A percentile compares a stretch with the other conserved stretches of the same genome.
Conservation (phyloP, 2,329 filamentous ascomycete genomes). For the Fonsecaea nubica region DNA sequence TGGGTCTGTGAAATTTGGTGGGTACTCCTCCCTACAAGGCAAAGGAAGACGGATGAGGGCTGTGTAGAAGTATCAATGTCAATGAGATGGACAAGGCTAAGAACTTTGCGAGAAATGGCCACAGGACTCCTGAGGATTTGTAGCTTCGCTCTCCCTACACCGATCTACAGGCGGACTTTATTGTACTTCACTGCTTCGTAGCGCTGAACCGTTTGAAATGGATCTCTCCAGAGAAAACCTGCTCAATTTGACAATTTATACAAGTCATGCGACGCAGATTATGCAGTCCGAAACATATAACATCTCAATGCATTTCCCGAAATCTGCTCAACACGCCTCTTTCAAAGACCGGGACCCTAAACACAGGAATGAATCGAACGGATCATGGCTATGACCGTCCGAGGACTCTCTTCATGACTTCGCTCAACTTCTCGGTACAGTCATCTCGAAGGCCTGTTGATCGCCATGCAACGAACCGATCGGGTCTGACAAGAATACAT, state of each 20-base stretch:
- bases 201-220: not conserved
- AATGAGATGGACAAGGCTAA: not conserved
- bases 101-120: not conserved
- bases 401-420: constrained; percentile 31
- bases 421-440: constrained; percentile 27
- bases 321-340: not conserved
- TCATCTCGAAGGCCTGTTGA: constrained; percentile 33
- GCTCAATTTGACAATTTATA: not conserved
- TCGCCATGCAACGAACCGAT: constrained; percentile 65
- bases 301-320: not conserved
- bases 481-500: constrained; percentile 64
- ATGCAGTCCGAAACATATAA: not conserved
- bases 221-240: not conserved
- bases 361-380: not conserved
- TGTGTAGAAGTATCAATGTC: too few relatives aligned
- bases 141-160: not conserved
- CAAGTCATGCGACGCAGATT: not conserved
- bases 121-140: not conserved
- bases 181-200: not conserved
- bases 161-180: not conserved
- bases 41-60: too few relatives aligned
- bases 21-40: not conserved
- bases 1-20: not conserved
- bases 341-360: not conserved
- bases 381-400: constrained; percentile 20